Base-by-base conservation (phyloP, 179 eudicot genomes). In the Pouteria campechiana region DNA sequence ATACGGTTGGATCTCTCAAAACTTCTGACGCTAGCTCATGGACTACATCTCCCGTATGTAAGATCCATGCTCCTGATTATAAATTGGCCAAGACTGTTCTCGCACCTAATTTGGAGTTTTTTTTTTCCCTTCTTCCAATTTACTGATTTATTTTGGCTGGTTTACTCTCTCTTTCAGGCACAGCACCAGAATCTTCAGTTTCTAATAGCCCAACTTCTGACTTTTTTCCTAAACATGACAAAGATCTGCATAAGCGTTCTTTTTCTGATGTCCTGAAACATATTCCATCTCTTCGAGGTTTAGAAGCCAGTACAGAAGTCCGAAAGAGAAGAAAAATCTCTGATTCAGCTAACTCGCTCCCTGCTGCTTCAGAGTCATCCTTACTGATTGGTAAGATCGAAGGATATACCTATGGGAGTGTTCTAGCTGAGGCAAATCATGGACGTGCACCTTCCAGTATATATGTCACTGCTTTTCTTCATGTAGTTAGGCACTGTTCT, bases 401-500 rank as follows among this genome's bases (percentile, higher is more conserved):
- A 56, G 69, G 65, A 53, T 71, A 47, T 58, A 92, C 69, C 64
- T 87, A 79, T 48, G 86, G 79, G 34, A 63, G 66, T 68, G 86
- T 92, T 42, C 54, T 92, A 53, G 79, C 94, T 57, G 89, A 86
- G 55, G 99, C 99, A 49, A 92, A 87, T 63, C 77, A 70, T 65
- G 96, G 99, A 57, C 75, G 78, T 63, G 79, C 81, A 36, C 82
- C 83, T 35, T 69, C 94, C 20, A 75, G 78, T 56, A 49, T 83
- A 44, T 92, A 92, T 51, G 60, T 73, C 23, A 71, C 88, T 32
- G 83, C 74, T 15, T 83, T 92, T 45, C 85, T 92, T 44, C 92
- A 92, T 63, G 84, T 92, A 39, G 83, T 92, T 28, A 72, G 99
- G 49, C 99, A 87, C 62, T 87, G 99, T 64, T 87, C 99, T 32